A percentile compares a stretch with the other conserved stretches of the same genome.
Conservation (phyloP, 2,329 filamentous ascomycete genomes). For the Xylariaceae sp. region DNA sequence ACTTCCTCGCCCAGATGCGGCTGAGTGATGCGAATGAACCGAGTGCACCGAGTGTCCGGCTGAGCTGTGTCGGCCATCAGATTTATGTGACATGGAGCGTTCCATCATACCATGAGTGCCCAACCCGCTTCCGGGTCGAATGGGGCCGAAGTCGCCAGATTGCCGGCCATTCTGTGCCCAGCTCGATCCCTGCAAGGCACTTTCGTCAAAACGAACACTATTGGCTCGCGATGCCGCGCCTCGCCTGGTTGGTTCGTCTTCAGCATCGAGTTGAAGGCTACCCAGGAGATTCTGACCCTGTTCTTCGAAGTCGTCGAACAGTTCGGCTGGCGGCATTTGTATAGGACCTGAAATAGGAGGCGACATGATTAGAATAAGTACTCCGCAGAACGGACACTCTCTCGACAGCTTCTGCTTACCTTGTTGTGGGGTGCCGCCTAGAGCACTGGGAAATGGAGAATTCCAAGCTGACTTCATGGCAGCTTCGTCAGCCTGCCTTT, state of each 20-base stretch:
- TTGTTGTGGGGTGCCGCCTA: constrained; percentile 80
- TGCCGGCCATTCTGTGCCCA: constrained; percentile 80
- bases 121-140: constrained; percentile 73
- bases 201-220: constrained; percentile 96
- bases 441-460: constrained; percentile 82
- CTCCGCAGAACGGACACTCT: background rate
- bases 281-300: constrained; percentile 74
- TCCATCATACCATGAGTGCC: constrained; percentile 79
- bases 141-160: constrained; percentile 74
- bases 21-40: constrained; percentile 61
- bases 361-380: background rate
- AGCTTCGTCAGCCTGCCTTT: constrained; percentile 62
- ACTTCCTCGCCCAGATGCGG: constrained; percentile 74
- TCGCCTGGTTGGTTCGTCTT: constrained; percentile 78
- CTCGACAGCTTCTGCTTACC: constrained; percentile 48
- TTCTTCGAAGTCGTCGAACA: constrained; percentile 87
- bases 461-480: constrained; percentile 84
- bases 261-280: constrained; percentile 77
- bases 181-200: constrained; percentile 79
- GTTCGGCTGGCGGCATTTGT: constrained; percentile 72
- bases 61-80: constrained; percentile 90
- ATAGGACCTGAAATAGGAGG: constrained; percentile 57
- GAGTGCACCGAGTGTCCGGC: constrained; percentile 73
- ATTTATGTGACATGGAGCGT: constrained; percentile 87
- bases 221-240: constrained; percentile 89